Evolutionary conservation across 2,329 filamentous ascomycete species (phyloP), one percentile per base, ranked within the genome.

Genomic region (Bipolaris bicolor): DNA sequence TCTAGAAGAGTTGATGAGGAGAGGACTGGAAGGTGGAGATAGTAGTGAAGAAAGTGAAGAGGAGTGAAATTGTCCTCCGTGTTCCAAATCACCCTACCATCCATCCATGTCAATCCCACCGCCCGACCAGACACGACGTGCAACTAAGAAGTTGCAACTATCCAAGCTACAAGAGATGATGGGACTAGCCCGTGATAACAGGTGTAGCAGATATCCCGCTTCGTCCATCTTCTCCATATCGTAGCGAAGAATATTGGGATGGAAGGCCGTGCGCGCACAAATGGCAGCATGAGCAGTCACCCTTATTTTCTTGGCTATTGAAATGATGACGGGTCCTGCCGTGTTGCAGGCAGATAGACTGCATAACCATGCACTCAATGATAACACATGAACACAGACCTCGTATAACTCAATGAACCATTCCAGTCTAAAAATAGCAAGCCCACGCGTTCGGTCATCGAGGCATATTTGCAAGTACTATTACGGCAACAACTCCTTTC

Each of bases 1-100:
- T 65, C 76, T 73, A 64, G 80, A 69, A 48, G 78, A 79, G 62
- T 74, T 78, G 67, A 78, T 81, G 70, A 76, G 78, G 57, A 67
- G 76, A 51, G 79, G 76, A 0, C 68, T 77, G 31, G 73, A 67
- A 34, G 73, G 68, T 9, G 74, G 68, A 24, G 74, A 76, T 10
- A 75, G 72, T 40, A 75, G 72, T 53, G 77, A 77, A 58, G 78
- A 81, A 62, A 80, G 78, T 57, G 80, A 81, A 53, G 78, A 80
- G 60, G 79, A 81, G 63, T 75, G 36, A 57, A 3, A 10, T 18
- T 6, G 2, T 16, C 7, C 1, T 15, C 9, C 16, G 24, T 2
- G 13, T 9, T 40, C 11, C 7, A n/a, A 11, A n/a, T 4, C 24
- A 37, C 34, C 0, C n/a, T 40, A 16, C 36, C 3, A 13, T n/a